phyloP scores from a whole-genome alignment of 495 filamentous ascomycete species.

The Astrothelium subdiscretum region DNA sequence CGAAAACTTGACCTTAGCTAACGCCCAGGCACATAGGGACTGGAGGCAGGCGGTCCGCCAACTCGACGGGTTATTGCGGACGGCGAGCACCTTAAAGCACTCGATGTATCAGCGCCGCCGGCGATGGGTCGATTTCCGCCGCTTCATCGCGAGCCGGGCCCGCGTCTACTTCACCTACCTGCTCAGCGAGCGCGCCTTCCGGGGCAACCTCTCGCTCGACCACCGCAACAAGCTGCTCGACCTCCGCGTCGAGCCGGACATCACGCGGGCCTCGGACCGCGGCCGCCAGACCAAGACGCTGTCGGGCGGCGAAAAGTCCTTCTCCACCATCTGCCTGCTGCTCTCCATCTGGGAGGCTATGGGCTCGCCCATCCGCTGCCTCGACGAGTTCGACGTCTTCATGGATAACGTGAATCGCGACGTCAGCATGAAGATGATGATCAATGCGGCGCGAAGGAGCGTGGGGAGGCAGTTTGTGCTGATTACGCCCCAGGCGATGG shows the following conservation, averaged over 20 bases:
- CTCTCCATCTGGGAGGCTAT: conserved; percentile 95
- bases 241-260: conserved; percentile 72
- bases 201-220: conserved; percentile 66
- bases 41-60: conserved; percentile 36
- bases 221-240: conserved; percentile 63
- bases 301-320: conserved; percentile 93
- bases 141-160: conserved; percentile 70
- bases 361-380: conserved; percentile 84
- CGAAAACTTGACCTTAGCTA: conserved; percentile 49
- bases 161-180: conserved; percentile 79
- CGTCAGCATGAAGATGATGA: conserved; percentile 93
- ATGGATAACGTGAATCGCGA: conserved; percentile 97
- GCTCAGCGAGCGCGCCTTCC: conserved; percentile 76
- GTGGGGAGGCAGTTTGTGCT: conserved; percentile 90
- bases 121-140: conserved; percentile 71
- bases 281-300: conserved; percentile 82
- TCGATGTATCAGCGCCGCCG: conserved; percentile 58
- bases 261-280: conserved; percentile 47
- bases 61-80: conserved; percentile 37
- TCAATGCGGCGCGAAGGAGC: conserved; percentile 68
- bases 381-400: conserved; percentile 99
- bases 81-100: conserved; percentile 44
- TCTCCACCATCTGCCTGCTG: conserved; percentile 88
- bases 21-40: conserved; percentile 30
- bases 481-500: conserved; percentile 88